Base-by-base conservation (phyloP, 1,139 yeast species). In the Candida labiduridarum region DNA sequence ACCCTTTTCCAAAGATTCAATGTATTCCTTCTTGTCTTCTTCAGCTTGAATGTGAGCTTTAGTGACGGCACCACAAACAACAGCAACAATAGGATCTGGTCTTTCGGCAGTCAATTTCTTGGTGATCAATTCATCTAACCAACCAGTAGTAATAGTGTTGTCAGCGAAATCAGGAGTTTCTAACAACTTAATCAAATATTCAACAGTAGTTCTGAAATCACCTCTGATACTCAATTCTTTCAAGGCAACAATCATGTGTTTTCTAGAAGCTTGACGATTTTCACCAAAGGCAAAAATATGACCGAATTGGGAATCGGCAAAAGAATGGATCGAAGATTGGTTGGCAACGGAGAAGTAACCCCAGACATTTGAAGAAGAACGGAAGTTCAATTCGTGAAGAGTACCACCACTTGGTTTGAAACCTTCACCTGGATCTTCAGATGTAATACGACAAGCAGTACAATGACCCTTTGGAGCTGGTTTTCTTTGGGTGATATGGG, bases 361-460 rank as follows among this genome's bases (percentile, higher is more conserved):
- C 99, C 99, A 94, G 47, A 94, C 99, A 63, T 94, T 94, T 18
- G 97, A 90, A 40, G 96, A 87, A 3, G 99, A 94, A 69, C 98
- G 83, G 80, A 94, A 94, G 69, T 94, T 95, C 67, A 94, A 83
- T 68, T 94, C 99, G 62, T 91, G 97, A 72, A 94, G 80, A 53
- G 92, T 84, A 77, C 99, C 99, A 65, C 97, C 96, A 46, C 97
- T 89, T 52, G 99, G 99, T 72, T 94, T 94, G 80, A 94, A 94
- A 45, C 99, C 99, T 76, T 92, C 98, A 68, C 97, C 96, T 39
- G 99, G 99, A 73, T 94, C 99, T 74, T 94, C 99, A 8, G 97
- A 89, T 31, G 99, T 94, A 69, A 94, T 94, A 79, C 99, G 92
- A 76, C 98, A 92, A 48, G 99, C 99, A 47, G 98, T 94, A 69